Evolutionary conservation across 129 eudicot species (phyloP), one percentile per base, ranked within the genome.

Genomic region (Lonicera japonica): DNA sequence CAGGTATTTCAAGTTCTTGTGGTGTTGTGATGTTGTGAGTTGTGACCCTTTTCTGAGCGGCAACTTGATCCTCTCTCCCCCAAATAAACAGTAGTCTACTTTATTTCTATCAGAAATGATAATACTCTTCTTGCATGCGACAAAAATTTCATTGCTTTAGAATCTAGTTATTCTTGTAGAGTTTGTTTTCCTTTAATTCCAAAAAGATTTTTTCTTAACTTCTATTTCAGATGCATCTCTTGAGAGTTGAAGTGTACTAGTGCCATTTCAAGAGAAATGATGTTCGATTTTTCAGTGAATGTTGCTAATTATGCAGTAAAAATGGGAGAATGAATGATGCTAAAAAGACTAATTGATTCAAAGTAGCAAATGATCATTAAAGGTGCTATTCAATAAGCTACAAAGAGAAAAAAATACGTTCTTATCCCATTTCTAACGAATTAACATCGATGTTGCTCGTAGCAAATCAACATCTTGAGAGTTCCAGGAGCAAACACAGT

Each of bases 1-100:
- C 91, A 85, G 99, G 99, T 92, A 66, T 52, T 50, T 55, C 17
- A 41, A 62, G 50, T 58, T 48, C 54, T 50, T 13, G n/a, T n/a
- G n/a, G n/a, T n/a, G n/a, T n/a, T n/a, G n/a, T n/a, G n/a, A n/a
- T n/a, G n/a, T n/a, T n/a, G n/a, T n/a, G n/a, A n/a, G n/a, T n/a
- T n/a, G 24, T 38, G 55, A 8, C 14, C n/a, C 53, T 47, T 8
- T n/a, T 47, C 53, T 8, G 43, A 38, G 4, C 53, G 11, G 14
- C 14, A 8, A 8, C 53, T 47, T 14, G 4, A 4, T 47, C 16
- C n/a, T 58, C 14, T 34, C 21, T 36, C 8, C 23, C 63, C 2
- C 16, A 36, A n/a, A n/a, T n/a, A n/a, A 16, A 23, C 24, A 8
- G 15, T 24, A 18, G 4, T 34, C 14, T 47, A 47, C 0, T 47